Evolutionary conservation across 1,139 yeast species (phyloP).

Genomic region (Hyphopichia khmerensis): DNA sequence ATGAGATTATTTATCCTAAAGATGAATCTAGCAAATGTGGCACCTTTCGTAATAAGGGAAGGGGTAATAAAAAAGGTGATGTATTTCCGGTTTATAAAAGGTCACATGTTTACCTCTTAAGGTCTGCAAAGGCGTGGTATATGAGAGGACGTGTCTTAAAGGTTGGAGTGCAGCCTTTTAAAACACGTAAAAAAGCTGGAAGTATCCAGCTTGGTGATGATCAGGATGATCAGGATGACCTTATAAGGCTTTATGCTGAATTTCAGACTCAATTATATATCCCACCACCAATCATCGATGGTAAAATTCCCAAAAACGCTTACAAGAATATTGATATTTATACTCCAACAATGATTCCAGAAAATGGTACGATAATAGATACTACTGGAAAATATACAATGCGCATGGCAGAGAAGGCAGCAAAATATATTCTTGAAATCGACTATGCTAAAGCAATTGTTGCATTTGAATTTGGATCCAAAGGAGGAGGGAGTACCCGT

Average conservation of each 20-base stretch:
- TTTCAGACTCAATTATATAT: constrained; percentile 71
- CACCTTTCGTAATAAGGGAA: constrained; percentile 47
- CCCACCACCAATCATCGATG: constrained; percentile 67
- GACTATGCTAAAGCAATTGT: constrained; percentile 88
- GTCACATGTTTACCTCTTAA: constrained; percentile 57
- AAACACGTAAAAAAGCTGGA: constrained; percentile 24
- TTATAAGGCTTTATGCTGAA: constrained; percentile 63
- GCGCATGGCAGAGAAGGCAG: constrained; percentile 64
- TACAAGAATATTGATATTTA: constrained; percentile 84
- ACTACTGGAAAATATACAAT: constrained; percentile 27
- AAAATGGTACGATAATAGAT: constrained; percentile 63
- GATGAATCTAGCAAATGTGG: constrained; percentile 65
- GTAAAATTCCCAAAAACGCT: constrained; percentile 69
- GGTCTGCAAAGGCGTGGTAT: constrained; percentile 86
- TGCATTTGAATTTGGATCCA: constrained; percentile 70
- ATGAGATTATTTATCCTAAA: constrained; percentile 70
- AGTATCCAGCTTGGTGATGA: constrained; percentile 39
- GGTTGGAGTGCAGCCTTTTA: constrained; percentile 69
- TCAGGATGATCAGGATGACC: constrained; percentile 51
- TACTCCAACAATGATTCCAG: constrained; percentile 77
- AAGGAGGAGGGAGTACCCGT: constrained; percentile 15
- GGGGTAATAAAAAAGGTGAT: constrained; percentile 29
- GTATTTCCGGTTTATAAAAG: constrained; percentile 64
- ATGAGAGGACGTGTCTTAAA: constrained; percentile 74
- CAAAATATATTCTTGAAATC: constrained; percentile 55